These are phyloP conservation scores for Liriodendron chinense DNA, from an alignment of 164 flowering plant genomes.

Conservation along the genomic window DNA sequence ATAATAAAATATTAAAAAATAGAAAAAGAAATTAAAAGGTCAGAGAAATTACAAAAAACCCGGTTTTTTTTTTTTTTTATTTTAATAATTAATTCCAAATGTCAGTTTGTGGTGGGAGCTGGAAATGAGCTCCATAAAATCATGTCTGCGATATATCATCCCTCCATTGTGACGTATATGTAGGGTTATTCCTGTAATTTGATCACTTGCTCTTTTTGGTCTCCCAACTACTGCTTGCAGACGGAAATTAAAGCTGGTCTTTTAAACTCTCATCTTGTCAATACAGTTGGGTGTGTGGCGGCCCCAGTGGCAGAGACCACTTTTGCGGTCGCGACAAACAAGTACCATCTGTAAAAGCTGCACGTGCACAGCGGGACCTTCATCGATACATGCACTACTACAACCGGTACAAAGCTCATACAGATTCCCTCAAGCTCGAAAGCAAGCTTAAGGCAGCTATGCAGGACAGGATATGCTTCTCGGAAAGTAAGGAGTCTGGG, in stretches of 20 bases:
- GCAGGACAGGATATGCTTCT: conserved; percentile 22
- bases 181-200: no score
- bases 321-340: conserved; percentile 55
- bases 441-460: conserved; percentile 37
- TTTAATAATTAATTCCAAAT: no score
- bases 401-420: conserved; percentile 51
- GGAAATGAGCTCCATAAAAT: no score
- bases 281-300: conserved; percentile 60
- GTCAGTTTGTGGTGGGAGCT: no score
- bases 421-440: conserved; percentile 55
- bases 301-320: conserved; percentile 43
- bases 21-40: no score
- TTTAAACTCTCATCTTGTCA: neutral
- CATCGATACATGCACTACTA: conserved; percentile 57
- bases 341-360: conserved; percentile 27
- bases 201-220: no score
- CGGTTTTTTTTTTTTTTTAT: no score
- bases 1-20: no score
- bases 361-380: conserved; percentile 43
- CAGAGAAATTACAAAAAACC: no score
- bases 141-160: no score
- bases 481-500: conserved; percentile 30
- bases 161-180: no score
- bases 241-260: neutral
- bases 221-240: no score